Evolutionary conservation across 176 grass and related monocot species (phyloP), one percentile per base, ranked within the genome.

Genomic region (Ampelocalamus luodianensis): DNA sequence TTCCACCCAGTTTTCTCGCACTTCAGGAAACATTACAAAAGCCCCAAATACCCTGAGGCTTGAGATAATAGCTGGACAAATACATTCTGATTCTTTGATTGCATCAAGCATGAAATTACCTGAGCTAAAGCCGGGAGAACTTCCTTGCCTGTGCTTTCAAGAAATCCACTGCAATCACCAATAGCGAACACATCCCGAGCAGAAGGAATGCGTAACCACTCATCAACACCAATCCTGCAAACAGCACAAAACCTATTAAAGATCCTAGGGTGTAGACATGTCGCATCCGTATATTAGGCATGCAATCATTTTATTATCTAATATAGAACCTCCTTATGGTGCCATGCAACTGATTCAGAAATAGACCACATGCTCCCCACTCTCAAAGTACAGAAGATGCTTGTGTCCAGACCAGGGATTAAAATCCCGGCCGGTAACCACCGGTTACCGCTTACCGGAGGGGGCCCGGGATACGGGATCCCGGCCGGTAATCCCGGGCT

Each of bases 71-170:
- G 17, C n/a, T 60, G 83, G 27, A 49, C n/a, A 42, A 50, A 79
- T 74, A 42, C n/a, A 68, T 56, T 42, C 15, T 42, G 17, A 71
- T 37, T 72, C 13, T 82, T 66, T 34, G 22, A 71, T 32, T 70
- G 80, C 18, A 34, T 24, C 6, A 70, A 85, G 44, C 43, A 37
- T 39, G 46, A 44, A 80, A 75, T 45, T 89, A 99, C 96, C 93
- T 98, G 96, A 83, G 96, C 96, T 65, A 98, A 85, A 84, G 96
- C 93, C 18, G 93, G 96, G 88, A 95, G 90, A 87, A 90, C 91
- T 75, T 82, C 76, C 72, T 88, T 95, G 71, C 93, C 93, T 3
- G 91, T 98, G 85, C 88, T 92, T 80, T 95, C 93, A 16, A 95
- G 87, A 67, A 94, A 98, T 40, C 96, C 96, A 81, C 91, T 82